Evolutionary conservation across 495 filamentous ascomycete species (phyloP).

Genomic region (Tuber umbilicatum): DNA sequence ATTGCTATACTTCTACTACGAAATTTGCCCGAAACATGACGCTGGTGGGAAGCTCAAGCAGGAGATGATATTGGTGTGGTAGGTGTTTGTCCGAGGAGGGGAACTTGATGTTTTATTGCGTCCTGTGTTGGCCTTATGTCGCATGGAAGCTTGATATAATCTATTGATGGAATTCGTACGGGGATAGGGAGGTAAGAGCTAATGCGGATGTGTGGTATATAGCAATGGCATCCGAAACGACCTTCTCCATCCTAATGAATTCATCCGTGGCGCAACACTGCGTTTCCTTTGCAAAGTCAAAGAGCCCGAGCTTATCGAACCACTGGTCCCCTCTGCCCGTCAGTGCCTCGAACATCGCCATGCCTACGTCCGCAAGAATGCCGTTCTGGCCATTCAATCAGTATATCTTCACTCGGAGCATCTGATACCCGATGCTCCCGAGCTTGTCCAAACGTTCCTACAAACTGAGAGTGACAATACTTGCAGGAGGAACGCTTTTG

Average conservation of each 20-base stretch:
- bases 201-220: conserved; percentile 15
- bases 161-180: not conserved
- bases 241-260: conserved; percentile 95
- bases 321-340: conserved; percentile 82
- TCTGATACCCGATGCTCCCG: conserved; percentile 91
- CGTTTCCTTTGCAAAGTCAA: conserved; percentile 95
- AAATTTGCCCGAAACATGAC: conserved; percentile 96
- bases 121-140: not conserved
- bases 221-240: conserved; percentile 98
- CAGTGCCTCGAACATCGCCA: conserved; percentile 91
- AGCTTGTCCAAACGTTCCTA: conserved; percentile 83
- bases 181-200: not conserved
- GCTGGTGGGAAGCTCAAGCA: conserved; percentile 88
- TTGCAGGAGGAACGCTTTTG: conserved; percentile 97
- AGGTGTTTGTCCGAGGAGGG: conserved; percentile 42
- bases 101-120: not conserved
- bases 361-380: conserved; percentile 96
- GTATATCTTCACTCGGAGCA: conserved; percentile 87
- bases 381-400: conserved; percentile 86
- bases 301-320: conserved; percentile 93
- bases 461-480: conserved; percentile 88
- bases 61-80: conserved; percentile 99
- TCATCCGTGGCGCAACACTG: conserved; percentile 91
- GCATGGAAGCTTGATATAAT: conserved; percentile 3
- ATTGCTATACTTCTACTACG: conserved; percentile 97